phyloP scores from a whole-genome alignment of 305 asterid species.

The Ajuga reptans region DNA sequence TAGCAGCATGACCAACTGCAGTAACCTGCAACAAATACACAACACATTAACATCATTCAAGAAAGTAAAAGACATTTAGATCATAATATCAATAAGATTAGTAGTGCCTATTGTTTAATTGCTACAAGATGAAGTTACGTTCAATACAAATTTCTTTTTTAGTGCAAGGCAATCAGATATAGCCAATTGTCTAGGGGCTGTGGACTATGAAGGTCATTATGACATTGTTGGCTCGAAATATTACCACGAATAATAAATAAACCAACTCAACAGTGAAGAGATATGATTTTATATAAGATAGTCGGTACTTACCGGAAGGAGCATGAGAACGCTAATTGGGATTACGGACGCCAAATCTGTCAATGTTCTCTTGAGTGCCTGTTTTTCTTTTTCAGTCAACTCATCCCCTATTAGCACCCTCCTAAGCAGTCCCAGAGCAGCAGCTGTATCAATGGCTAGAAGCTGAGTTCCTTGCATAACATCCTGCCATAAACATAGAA shows the following conservation, averaged over 20 bases:
- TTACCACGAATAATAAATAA: not conserved
- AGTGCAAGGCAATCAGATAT: not conserved
- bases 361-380: conserved; percentile 80
- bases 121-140: not conserved
- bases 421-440: conserved; percentile 70
- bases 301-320: conserved; percentile 74
- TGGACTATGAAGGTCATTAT: not conserved
- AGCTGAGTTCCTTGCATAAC: conserved; percentile 97
- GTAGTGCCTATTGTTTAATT: not conserved
- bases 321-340: conserved; percentile 94
- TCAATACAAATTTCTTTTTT: not conserved
- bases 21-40: conserved; percentile 37
- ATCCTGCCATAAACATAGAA: conserved; percentile 50
- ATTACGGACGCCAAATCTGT: conserved; percentile 93
- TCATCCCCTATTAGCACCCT: conserved; percentile 78
- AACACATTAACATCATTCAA: conserved; percentile 23
- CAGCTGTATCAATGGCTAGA: conserved; percentile 85
- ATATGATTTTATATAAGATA: conserved; percentile 3
- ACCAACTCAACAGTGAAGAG: not conserved
- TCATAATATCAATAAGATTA: too few species aligned
- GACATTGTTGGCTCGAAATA: not conserved
- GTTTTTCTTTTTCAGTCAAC: conserved; percentile 80
- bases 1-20: conserved; percentile 59
- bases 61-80: not conserved
- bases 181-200: not conserved